Base-by-base conservation (phyloP, 257 asterid genomes). In the Gentiana macrophylla region DNA sequence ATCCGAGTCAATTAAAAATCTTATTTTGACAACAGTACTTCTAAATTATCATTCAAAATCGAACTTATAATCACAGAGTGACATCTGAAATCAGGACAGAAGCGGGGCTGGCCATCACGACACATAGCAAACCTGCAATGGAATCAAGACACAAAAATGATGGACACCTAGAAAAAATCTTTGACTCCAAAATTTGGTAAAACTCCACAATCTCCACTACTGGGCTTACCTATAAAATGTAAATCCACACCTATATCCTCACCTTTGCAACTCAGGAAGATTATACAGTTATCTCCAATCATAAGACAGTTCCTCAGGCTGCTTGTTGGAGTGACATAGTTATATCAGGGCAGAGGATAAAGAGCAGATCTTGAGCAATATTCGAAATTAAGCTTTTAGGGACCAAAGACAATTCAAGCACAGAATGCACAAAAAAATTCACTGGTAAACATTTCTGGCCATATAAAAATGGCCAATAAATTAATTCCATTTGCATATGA, bases 101-200 rank as follows among this genome's bases (percentile, higher is more conserved):
- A 53, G 92, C 84, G 76, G 69, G 46, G 82, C 84, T 67, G 94
- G 84, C 93, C 94, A 85, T 77, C 98, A 78, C 73, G 84, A 80
- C 66, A 72, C 64, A 72, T 69, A 77, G 88, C 85, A 81, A 65
- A 87, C 98, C 97, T 84, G 95, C 98, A 84, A 83, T 67, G 62
- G 79, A 80, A 84, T 76, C 85, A 92, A 85, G 87, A 83, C 75
- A 85, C 74, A 65, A 79, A 84, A 79, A 84, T 83, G 94, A 92
- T 83, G 93, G 94, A 76, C 74, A 83, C 75, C 94, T 70, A 72
- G 79, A 68, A 69, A 71, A 77, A 73, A 66, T 74, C 74, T 71
- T 61, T 61, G 46, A 62, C 62, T 64, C 76, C 72, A 62, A 72
- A 73, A 61, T 63, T 64, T 66, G 70, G 68, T 51, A 64, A 77